These are phyloP conservation scores for Bacterosira constricta DNA, from an alignment of 108 stramenopile genomes.

Conservation along the genomic window DNA sequence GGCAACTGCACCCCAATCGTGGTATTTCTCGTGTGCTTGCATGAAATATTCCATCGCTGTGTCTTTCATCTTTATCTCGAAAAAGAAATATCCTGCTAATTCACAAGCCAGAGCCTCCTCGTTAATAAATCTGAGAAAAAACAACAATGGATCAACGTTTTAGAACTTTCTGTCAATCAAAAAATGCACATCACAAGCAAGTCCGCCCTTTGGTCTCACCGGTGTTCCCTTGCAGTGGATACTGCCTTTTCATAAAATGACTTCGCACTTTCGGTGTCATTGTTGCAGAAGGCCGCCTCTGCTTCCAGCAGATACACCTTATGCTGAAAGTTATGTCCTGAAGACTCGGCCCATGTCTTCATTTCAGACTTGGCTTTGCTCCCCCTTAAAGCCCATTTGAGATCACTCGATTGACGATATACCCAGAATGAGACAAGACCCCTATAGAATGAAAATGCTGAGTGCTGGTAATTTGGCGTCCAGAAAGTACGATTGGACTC, in stretches of 20 bases:
- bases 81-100: conserved; percentile 26
- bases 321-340: conserved; percentile 34
- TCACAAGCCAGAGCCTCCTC: conserved; percentile 36
- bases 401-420: conserved; percentile 9
- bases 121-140: conserved; percentile 15
- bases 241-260: conserved; percentile 27
- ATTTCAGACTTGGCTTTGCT: conserved; percentile 3
- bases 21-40: conserved; percentile 18
- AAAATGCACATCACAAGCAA: background rate
- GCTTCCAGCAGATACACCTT: conserved; percentile 28
- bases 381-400: conserved; percentile 3
- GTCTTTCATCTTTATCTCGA: conserved; percentile 2
- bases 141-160: too few species aligned
- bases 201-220: background rate
- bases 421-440: conserved; percentile 25
- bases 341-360: conserved; percentile 9
- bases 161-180: too few species aligned
- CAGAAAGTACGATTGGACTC: background rate
- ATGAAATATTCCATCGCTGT: conserved; percentile 10
- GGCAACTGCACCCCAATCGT: conserved; percentile 27
- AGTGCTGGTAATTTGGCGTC: background rate
- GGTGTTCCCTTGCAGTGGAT: conserved; percentile 18
- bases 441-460: background rate
- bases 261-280: conserved; percentile 8
- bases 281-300: conserved; percentile 22